Evolutionary conservation across 2,329 filamentous ascomycete genomes (phyloP).

Genomic region (Clonostachys byssicola): DNA sequence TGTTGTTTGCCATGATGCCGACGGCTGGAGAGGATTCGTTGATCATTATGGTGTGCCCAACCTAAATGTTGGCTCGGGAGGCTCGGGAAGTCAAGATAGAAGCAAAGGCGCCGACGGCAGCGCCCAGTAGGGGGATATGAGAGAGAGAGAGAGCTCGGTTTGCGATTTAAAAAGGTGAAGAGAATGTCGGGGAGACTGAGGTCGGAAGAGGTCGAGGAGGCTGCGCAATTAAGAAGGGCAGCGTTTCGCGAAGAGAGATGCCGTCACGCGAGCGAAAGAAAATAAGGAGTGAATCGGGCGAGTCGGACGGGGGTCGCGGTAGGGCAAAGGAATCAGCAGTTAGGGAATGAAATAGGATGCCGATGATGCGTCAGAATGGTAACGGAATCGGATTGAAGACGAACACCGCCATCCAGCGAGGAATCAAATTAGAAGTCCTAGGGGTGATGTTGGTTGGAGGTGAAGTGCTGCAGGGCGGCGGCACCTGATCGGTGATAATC

Average conservation of each 20-base stretch:
- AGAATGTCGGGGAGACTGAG: background rate
- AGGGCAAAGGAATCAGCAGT: background rate
- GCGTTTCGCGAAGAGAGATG: too few relatives aligned
- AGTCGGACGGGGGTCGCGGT: background rate
- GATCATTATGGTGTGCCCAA: slow-evolving; percentile 23
- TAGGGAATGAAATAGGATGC: too few relatives aligned
- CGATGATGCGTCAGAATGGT: too few relatives aligned
- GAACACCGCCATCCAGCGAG: too few relatives aligned
- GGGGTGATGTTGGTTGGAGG: too few relatives aligned
- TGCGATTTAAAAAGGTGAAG: background rate
- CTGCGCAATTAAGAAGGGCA: background rate
- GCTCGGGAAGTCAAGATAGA: too few relatives aligned
- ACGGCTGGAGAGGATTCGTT: slow-evolving; percentile 25
- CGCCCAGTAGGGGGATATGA: background rate
- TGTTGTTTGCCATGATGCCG: slow-evolving; percentile 43
- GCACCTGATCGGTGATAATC: too few relatives aligned
- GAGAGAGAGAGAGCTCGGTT: background rate
- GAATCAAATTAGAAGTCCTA: too few relatives aligned
- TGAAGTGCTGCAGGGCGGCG: too few relatives aligned
- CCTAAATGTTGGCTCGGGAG: background rate
- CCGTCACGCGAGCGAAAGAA: background rate
- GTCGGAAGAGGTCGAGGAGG: background rate
- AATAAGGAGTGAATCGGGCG: slow-evolving; percentile 3
- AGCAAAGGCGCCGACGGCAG: too few relatives aligned
- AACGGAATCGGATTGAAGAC: too few relatives aligned